phyloP scores from a whole-genome alignment of 768 basidiomycete genomes.

The Tylopilus rubrobrunneus region DNA sequence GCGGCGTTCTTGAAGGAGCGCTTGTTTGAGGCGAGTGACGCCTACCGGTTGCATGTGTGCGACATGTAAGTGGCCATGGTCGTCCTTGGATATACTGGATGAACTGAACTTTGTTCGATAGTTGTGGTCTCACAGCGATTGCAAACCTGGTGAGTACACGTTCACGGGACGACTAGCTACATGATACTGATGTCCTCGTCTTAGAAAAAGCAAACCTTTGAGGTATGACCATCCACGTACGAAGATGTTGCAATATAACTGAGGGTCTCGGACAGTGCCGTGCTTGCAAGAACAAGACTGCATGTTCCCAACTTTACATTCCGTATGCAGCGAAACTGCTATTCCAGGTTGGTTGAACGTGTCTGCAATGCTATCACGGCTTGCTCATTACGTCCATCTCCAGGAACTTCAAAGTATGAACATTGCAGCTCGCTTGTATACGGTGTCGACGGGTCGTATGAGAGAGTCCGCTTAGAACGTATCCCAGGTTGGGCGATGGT shows the following conservation, averaged over 20 bases:
- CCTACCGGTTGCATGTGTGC: conserved; percentile 92
- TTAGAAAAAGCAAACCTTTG: conserved; percentile 97
- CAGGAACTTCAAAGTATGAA: conserved; percentile 96
- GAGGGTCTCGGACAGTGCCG: conserved; percentile 54
- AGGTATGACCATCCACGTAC: conserved; percentile 40
- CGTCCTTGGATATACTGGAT: not conserved
- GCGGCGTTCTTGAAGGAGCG: conserved; percentile 98
- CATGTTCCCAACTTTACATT: conserved; percentile 85
- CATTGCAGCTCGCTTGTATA: conserved; percentile 83
- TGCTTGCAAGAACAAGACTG: conserved; percentile 96
- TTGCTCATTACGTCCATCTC: conserved; percentile 1
- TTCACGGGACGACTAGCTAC: not conserved
- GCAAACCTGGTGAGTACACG: conserved; percentile 78
- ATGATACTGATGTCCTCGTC: conserved; percentile 6
- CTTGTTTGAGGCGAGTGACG: conserved; percentile 89
- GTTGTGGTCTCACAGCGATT: conserved; percentile 94
- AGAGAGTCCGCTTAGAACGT: conserved; percentile 43
- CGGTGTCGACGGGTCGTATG: conserved; percentile 83
- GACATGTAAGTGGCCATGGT: conserved; percentile 68
- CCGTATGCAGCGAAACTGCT: conserved; percentile 96
- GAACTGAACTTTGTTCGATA: conserved; percentile 28
- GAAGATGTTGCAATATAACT: conserved; percentile 1
- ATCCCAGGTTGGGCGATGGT: not conserved
- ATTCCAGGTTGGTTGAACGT: conserved; percentile 67
- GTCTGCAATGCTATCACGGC: not conserved